A percentile compares a stretch with the other conserved stretches of the same genome.
phyloP scores from a whole-genome alignment of 2,329 filamentous ascomycete genomes.

The Rugonectria rugulosa region DNA sequence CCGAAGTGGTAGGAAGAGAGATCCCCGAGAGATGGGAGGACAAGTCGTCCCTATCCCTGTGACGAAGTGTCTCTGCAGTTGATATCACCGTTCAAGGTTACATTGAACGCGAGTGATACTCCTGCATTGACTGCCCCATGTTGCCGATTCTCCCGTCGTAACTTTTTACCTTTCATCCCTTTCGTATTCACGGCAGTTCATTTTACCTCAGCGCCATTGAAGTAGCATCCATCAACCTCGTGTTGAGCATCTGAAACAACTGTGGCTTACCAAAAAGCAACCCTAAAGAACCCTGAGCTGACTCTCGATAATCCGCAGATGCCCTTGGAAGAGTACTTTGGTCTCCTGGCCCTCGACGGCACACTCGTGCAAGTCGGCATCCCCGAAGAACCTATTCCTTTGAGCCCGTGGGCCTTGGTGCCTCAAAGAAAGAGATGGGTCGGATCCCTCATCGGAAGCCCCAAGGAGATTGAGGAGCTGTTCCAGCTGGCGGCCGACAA shows the following conservation, averaged over 20 bases:
- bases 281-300: not conserved
- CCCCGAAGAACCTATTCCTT: slow-evolving; percentile 48
- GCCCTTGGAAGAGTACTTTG: slow-evolving; percentile 29
- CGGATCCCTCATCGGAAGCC: slow-evolving; percentile 56
- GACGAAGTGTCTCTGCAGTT: not conserved
- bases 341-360: slow-evolving; percentile 57
- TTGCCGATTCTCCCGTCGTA: too few relatives aligned
- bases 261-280: not conserved
- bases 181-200: not conserved
- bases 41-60: not conserved
- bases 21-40: too few relatives aligned
- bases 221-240: slow-evolving; percentile 1
- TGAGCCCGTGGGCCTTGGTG: slow-evolving; percentile 28
- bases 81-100: not conserved
- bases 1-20: too few relatives aligned
- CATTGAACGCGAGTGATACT: not conserved
- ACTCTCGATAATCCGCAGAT: not conserved
- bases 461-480: slow-evolving; percentile 66
- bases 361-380: slow-evolving; percentile 68
- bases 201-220: not conserved
- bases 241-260: not conserved
- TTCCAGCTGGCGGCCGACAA: slow-evolving; percentile 63
- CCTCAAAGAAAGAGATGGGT: slow-evolving; percentile 20
- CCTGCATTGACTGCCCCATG: not conserved
- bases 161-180: not conserved